phyloP scores from a whole-genome alignment of 495 filamentous ascomycete species.

The Aspergillus incahuasiensis region DNA sequence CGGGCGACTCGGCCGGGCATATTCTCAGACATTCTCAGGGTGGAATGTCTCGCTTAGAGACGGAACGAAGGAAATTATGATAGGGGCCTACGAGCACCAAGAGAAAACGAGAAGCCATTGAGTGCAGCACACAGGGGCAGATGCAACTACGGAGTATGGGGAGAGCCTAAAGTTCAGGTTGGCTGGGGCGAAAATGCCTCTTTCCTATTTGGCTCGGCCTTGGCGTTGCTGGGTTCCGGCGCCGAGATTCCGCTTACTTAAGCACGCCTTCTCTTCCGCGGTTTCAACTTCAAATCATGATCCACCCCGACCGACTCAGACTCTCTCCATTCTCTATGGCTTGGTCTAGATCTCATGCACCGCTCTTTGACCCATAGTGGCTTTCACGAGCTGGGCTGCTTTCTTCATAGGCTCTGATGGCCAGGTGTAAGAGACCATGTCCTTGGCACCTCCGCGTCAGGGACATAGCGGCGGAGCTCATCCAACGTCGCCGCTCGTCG shows the following conservation, averaged over 20 bases:
- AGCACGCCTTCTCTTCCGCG: too few relatives aligned
- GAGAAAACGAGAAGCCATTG: background rate
- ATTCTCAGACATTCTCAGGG: background rate
- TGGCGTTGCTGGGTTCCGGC: background rate
- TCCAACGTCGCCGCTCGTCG: slow-evolving; percentile 17
- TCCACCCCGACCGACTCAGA: background rate
- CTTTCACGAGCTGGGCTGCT: background rate
- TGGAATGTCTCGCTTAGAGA: background rate
- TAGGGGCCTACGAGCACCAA: background rate
- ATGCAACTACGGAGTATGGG: background rate
- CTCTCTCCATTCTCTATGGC: background rate
- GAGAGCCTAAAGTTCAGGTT: background rate
- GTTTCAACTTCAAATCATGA: too few relatives aligned
- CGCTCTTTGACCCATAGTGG: background rate
- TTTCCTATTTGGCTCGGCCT: background rate
- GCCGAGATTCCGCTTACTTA: background rate
- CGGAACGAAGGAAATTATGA: background rate
- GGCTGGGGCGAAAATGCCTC: too few relatives aligned
- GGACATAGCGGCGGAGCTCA: slow-evolving; percentile 18
- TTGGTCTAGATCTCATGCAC: too few relatives aligned
- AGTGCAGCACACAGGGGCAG: background rate
- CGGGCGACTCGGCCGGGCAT: background rate
- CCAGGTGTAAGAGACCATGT: slow-evolving; percentile 21
- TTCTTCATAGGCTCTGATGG: slow-evolving; percentile 13
- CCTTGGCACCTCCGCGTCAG: slow-evolving; percentile 15